Conservation (phyloP, 2,329 filamentous ascomycete species). For the Fusarium paranaense region DNA sequence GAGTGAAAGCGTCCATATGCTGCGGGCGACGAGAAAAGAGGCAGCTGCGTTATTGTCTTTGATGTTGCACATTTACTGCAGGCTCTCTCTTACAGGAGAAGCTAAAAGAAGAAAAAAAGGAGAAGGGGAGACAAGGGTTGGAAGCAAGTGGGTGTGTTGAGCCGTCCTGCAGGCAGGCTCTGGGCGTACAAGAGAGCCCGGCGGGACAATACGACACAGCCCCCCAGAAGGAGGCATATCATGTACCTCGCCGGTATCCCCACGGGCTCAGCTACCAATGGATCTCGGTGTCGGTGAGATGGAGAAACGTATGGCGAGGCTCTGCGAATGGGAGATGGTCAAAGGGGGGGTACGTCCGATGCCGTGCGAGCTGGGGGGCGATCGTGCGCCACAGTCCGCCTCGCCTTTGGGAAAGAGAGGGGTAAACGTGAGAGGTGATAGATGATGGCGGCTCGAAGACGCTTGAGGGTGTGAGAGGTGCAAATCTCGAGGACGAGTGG, state of each 20-base stretch:
- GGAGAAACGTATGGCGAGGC: constrained; percentile 36
- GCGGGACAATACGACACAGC: constrained; percentile 29
- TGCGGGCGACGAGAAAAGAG: constrained; percentile 42
- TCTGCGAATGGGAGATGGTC: constrained; percentile 18
- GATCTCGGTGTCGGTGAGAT: constrained; percentile 12
- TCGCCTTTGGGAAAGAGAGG: constrained; percentile 34
- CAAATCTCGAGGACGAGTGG: constrained; percentile 37
- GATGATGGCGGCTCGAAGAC: constrained; percentile 16
- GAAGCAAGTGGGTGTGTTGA: constrained; percentile 25
- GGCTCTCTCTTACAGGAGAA: constrained; percentile 19
- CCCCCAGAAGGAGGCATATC: neutral
- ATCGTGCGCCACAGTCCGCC: constrained; percentile 42
- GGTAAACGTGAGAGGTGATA: constrained; percentile 10
- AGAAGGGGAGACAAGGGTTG: constrained; percentile 19
- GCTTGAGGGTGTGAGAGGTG: constrained; percentile 35
- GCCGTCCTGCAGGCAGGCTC: constrained; percentile 29
- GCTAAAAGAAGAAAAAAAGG: constrained; percentile 7
- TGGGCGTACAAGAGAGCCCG: constrained; percentile 11
- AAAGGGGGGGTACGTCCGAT: constrained; percentile 14
- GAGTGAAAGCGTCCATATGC: constrained; percentile 32
- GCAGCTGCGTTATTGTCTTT: constrained; percentile 20
- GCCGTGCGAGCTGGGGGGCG: constrained; percentile 38
- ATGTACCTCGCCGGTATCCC: constrained; percentile 18
- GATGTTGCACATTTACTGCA: constrained; percentile 40
- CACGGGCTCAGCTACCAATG: constrained; percentile 18